Base-by-base conservation (phyloP, 2,329 filamentous ascomycete genomes). In the Fusarium avenaceum region DNA sequence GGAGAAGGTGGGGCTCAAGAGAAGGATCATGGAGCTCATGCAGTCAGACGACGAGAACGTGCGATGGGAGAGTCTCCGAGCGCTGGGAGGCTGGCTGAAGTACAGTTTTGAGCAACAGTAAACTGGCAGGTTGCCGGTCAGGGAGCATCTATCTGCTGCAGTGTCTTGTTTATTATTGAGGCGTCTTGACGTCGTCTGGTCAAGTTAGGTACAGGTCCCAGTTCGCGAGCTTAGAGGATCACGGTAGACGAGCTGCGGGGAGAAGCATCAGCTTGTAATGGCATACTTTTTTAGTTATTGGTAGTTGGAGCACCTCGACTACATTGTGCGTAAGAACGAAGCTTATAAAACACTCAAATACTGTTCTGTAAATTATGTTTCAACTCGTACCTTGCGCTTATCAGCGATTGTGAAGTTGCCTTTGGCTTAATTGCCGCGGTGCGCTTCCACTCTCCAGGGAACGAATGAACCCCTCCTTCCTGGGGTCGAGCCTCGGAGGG, bases 21-120 rank as follows among this genome's bases (percentile, higher is more conserved):
- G 87, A 19, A 86, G 93, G 70, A 90, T 97, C 63, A 97, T 97
- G 94, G 92, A 94, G 81, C 84, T 97, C 75, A 97, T 97, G 94
- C 90, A 89, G 74, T 93, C 96, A 76, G 86, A 89, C 60, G 93
- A 97, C 74, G 94, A 97, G 82, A 90, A 89, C 62, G 93, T 97
- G 46, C 86, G 94, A 76, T 97, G 94, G 93, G 94, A 97, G 84
- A 96, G 92, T 79, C 81, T 97, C 81, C 89, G 91, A 74, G 94
- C 94, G 17, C 88, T 97, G 40, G 87, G 86, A 20, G 85, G 86
- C 19, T 89, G 87, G 87, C 78, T 89, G 74, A 88, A 88, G 82
- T 89, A 89, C 73, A 89, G 85, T 78, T 88, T 89, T 71, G 86
- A 89, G 70, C 73, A 77, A 67, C 67, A 74, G 72, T 74, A 63